Evolutionary conservation across 2,329 filamentous ascomycete genomes (phyloP).

Genomic region (Epichloe typhina): DNA sequence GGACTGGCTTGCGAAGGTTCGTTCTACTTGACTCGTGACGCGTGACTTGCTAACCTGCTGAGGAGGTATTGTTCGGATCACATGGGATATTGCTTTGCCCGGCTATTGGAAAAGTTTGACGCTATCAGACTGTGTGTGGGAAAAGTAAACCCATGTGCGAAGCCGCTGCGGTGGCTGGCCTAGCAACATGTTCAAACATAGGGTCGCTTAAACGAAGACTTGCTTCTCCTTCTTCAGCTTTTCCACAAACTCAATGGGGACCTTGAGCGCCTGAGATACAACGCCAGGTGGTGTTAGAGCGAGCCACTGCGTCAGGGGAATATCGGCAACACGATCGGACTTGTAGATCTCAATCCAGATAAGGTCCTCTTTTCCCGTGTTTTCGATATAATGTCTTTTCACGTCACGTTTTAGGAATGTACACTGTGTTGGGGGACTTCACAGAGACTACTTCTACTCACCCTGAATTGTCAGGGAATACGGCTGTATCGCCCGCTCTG

Average conservation of each 20-base stretch:
- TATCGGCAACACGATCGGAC: slow-evolving; percentile 51
- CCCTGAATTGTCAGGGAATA: slow-evolving; percentile 52
- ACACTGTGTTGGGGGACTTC: background rate
- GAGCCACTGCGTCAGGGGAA: slow-evolving; percentile 55
- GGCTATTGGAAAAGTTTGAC: background rate
- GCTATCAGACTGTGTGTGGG: background rate
- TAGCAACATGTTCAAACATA: background rate
- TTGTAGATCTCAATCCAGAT: slow-evolving; percentile 60
- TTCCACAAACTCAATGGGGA: slow-evolving; percentile 42
- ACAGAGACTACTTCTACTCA: slow-evolving; percentile 14
- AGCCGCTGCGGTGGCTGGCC: background rate
- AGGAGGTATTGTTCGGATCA: too few relatives aligned
- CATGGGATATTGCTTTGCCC: too few relatives aligned
- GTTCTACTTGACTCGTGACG: too few relatives aligned
- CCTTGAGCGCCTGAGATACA: slow-evolving; percentile 46
- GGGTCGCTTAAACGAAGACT: slow-evolving; percentile 23
- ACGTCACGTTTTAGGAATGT: background rate
- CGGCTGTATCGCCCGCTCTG: slow-evolving; percentile 51
- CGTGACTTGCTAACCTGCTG: too few relatives aligned
- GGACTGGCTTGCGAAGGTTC: too few relatives aligned
- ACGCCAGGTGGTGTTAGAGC: slow-evolving; percentile 51
- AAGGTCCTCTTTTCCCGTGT: slow-evolving; percentile 50
- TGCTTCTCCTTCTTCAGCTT: slow-evolving; percentile 52
- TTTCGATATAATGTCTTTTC: slow-evolving; percentile 54
- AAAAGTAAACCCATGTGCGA: background rate